A percentile compares a stretch with the other conserved stretches of the same genome.
phyloP scores from a whole-genome alignment of 371 early-diverging fungal genomes.

The Mortierella sp. region DNA sequence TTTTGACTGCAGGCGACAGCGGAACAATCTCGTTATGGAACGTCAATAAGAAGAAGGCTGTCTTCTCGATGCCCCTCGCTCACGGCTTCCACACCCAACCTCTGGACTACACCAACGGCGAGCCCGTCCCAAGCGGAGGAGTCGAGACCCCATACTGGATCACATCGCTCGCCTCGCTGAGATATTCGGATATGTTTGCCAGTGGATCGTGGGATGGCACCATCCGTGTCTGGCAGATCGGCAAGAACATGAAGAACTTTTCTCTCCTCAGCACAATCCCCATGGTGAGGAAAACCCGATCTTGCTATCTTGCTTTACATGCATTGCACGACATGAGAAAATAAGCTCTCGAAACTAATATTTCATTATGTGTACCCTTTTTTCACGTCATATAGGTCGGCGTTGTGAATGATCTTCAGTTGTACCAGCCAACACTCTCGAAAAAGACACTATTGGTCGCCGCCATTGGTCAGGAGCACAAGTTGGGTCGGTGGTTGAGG shows the following conservation, averaged over 20 bases:
- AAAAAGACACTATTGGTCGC: slow-evolving; percentile 76
- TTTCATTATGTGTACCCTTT: not conserved
- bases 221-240: slow-evolving; percentile 90
- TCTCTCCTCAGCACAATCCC: slow-evolving; percentile 70
- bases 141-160: slow-evolving; percentile 84
- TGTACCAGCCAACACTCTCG: slow-evolving; percentile 64
- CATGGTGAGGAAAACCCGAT: slow-evolving; percentile 50
- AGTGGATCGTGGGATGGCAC: slow-evolving; percentile 94
- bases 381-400: slow-evolving; percentile 41
- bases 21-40: slow-evolving; percentile 95
- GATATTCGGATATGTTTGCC: slow-evolving; percentile 91
- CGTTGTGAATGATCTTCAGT: slow-evolving; percentile 67
- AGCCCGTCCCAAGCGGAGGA: slow-evolving; percentile 59
- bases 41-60: slow-evolving; percentile 90
- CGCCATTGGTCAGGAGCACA: slow-evolving; percentile 91
- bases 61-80: slow-evolving; percentile 79
- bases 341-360: not conserved
- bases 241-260: slow-evolving; percentile 78
- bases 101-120: slow-evolving; percentile 42
- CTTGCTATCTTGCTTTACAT: not conserved
- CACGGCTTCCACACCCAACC: slow-evolving; percentile 79
- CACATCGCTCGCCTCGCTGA: slow-evolving; percentile 84
- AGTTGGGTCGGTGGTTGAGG: slow-evolving; percentile 93
- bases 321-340: not conserved
- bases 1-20: slow-evolving; percentile 92